Percentiles rank a stretch among this genome's conserved stretches.
Evolutionary conservation across 2,329 filamentous ascomycete genomes (phyloP).

Genomic region (Cercospora zeae-maydis): DNA sequence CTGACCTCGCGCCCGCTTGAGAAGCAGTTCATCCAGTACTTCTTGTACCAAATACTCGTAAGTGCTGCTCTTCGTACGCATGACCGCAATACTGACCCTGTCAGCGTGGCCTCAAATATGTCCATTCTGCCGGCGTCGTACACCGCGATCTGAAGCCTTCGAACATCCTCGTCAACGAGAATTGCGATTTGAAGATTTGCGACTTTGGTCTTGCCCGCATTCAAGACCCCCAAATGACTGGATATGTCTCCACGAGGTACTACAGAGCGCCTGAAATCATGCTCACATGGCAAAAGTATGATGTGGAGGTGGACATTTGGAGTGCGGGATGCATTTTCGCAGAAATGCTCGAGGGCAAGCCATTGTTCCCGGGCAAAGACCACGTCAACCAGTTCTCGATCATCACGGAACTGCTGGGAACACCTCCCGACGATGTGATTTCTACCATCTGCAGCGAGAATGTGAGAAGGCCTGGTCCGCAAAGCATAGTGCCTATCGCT

Average conservation of each 20-base stretch:
- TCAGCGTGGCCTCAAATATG: conserved; percentile 95
- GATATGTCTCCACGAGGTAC: conserved; percentile 97
- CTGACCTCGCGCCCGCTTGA: conserved; percentile 93
- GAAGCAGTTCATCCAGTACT: conserved; percentile 99
- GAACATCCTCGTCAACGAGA: conserved; percentile 99
- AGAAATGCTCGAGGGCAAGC: conserved; percentile 98
- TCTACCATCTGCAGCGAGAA: conserved; percentile 98
- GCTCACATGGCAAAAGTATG: conserved; percentile 99
- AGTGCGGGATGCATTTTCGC: conserved; percentile 98
- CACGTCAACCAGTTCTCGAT: conserved; percentile 99
- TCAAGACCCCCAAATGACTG: conserved; percentile 99
- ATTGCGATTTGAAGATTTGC: conserved; percentile 99
- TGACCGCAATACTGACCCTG: conserved; percentile 9
- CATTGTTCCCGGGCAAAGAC: conserved; percentile 96
- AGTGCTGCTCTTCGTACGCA: conserved; percentile 32
- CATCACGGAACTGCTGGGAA: conserved; percentile 95
- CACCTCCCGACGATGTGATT: conserved; percentile 96
- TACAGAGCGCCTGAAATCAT: conserved; percentile 99
- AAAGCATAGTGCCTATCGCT: conserved; percentile 40
- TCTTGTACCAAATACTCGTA: conserved; percentile 98
- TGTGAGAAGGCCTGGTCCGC: conserved; percentile 45
- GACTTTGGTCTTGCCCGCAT: conserved; percentile 97
- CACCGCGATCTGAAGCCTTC: conserved; percentile 97
- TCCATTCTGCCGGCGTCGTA: conserved; percentile 96
- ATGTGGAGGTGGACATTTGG: conserved; percentile 98